Conservation (phyloP, 805 yeast species). For the Yamadazyma takamatsuzukensis region DNA sequence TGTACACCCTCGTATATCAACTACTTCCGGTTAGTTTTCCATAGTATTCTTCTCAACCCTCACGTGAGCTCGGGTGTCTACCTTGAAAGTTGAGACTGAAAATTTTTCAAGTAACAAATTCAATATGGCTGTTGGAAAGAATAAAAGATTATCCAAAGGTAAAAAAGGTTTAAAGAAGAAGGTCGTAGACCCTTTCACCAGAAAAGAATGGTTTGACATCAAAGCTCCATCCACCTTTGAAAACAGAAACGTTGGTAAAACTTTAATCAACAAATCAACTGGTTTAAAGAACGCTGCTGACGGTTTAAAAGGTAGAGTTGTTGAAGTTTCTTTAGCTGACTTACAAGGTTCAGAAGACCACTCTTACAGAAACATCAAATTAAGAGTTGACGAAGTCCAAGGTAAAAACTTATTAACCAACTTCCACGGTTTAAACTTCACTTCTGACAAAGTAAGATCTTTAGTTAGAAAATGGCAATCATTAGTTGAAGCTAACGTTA, state of each 20-base stretch:
- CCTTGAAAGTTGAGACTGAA: too few relatives aligned
- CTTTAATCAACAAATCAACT: slow-evolving; percentile 95
- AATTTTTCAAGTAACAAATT: slow-evolving; percentile 5
- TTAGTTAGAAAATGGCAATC: slow-evolving; percentile 99
- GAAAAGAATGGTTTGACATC: slow-evolving; percentile 97
- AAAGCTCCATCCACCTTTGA: slow-evolving; percentile 98
- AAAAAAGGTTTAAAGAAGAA: slow-evolving; percentile 98
- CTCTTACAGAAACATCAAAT: slow-evolving; percentile 93
- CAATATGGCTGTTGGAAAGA: slow-evolving; percentile 56
- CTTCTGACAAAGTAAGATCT: slow-evolving; percentile 95
- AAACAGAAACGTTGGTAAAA: slow-evolving; percentile 98
- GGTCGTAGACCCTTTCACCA: slow-evolving; percentile 98
- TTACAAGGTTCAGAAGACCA: slow-evolving; percentile 98
- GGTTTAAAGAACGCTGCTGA: slow-evolving; percentile 98
- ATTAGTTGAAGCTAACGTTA: slow-evolving; percentile 94
- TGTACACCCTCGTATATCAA: too few relatives aligned
- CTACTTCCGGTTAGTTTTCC: too few relatives aligned
- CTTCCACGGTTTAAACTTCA: slow-evolving; percentile 99
- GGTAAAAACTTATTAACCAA: slow-evolving; percentile 97
- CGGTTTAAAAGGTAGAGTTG: slow-evolving; percentile 95
- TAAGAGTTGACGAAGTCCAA: slow-evolving; percentile 98
- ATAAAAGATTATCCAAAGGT: slow-evolving; percentile 71
- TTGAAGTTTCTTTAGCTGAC: slow-evolving; percentile 94
- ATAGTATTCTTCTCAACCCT: too few relatives aligned
- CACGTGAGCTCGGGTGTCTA: too few relatives aligned